Conservation (phyloP, 1,139 yeast genomes). For the Magnusiomyces suaveolens region DNA sequence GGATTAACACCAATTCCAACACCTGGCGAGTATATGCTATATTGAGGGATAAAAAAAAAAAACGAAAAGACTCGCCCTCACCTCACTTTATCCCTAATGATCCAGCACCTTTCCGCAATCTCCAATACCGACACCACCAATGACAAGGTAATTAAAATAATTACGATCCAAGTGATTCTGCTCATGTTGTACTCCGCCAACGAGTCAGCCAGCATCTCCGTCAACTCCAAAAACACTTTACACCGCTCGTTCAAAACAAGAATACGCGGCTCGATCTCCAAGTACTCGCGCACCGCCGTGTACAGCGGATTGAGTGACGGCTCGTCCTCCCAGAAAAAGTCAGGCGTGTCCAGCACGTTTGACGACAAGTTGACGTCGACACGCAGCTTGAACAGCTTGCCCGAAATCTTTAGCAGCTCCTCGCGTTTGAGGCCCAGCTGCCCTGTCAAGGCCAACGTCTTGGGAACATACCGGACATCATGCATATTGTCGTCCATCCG, state of each 20-base stretch:
- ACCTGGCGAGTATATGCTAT: too few species aligned
- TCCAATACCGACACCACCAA: too few species aligned
- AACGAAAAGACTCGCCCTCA: too few species aligned
- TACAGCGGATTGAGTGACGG: slow-evolving; percentile 95
- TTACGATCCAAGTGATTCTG: too few species aligned
- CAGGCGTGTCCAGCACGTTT: slow-evolving; percentile 90
- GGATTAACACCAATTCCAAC: too few species aligned
- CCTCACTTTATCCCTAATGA: too few species aligned
- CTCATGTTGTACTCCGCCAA: too few species aligned
- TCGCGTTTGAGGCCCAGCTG: slow-evolving; percentile 89
- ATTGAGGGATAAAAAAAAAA: too few species aligned
- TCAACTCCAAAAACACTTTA: slow-evolving; percentile 83
- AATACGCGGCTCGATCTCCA: slow-evolving; percentile 89
- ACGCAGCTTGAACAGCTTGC: slow-evolving; percentile 81
- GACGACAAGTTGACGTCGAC: slow-evolving; percentile 82
- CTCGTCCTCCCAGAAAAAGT: slow-evolving; percentile 97
- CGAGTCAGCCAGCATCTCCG: slow-evolving; percentile 92
- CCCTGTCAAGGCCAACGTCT: slow-evolving; percentile 87
- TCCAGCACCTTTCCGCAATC: too few species aligned
- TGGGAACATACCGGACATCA: slow-evolving; percentile 93
- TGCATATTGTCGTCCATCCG: slow-evolving; percentile 91
- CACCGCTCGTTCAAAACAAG: slow-evolving; percentile 79
- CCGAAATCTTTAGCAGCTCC: slow-evolving; percentile 92
- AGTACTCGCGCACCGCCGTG: slow-evolving; percentile 89
- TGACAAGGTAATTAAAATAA: too few species aligned